Conservation (phyloP, 148 eudicot species). For the Cornus kousa region DNA sequence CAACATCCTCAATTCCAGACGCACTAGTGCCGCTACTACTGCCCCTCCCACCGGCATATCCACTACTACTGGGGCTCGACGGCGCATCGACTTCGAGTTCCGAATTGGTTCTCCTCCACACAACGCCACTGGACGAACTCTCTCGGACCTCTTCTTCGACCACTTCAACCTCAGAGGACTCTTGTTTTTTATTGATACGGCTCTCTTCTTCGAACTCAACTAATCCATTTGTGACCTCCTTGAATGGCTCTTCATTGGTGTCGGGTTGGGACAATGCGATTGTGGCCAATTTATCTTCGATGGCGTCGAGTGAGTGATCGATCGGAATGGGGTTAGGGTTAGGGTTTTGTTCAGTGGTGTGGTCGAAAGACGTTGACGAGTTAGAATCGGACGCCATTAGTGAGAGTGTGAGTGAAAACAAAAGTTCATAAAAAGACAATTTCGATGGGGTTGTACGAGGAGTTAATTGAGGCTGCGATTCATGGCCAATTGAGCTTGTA, state of each 20-base stretch:
- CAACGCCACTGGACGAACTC: conserved; percentile 16
- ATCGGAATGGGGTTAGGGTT: conserved; percentile 29
- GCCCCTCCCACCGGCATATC: conserved; percentile 83
- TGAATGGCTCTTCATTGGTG: conserved; percentile 11
- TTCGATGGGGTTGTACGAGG: background rate
- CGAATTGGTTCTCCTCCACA: conserved; percentile 41
- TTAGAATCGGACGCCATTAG: conserved; percentile 51
- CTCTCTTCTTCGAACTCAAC: conserved; percentile 9
- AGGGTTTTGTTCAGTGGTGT: conserved; percentile 47
- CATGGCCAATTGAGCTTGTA: background rate
- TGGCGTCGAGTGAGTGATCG: conserved; percentile 44
- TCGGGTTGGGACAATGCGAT: conserved; percentile 29
- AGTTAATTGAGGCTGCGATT: background rate
- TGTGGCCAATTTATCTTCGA: conserved; percentile 51
- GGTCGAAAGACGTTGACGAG: conserved; percentile 35
- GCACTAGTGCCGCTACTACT: conserved; percentile 47
- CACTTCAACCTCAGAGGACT: conserved; percentile 11
- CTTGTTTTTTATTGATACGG: background rate
- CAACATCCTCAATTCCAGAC: conserved; percentile 46
- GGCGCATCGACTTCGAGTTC: conserved; percentile 45
- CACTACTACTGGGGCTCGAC: conserved; percentile 77
- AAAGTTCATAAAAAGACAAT: conserved; percentile 2
- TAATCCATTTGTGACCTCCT: conserved; percentile 24
- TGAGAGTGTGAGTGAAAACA: conserved; percentile 9
- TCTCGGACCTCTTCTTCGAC: conserved; percentile 14